phyloP scores from a whole-genome alignment of 2,329 filamentous ascomycete genomes.

The Graphiopsis chlorocephala region DNA sequence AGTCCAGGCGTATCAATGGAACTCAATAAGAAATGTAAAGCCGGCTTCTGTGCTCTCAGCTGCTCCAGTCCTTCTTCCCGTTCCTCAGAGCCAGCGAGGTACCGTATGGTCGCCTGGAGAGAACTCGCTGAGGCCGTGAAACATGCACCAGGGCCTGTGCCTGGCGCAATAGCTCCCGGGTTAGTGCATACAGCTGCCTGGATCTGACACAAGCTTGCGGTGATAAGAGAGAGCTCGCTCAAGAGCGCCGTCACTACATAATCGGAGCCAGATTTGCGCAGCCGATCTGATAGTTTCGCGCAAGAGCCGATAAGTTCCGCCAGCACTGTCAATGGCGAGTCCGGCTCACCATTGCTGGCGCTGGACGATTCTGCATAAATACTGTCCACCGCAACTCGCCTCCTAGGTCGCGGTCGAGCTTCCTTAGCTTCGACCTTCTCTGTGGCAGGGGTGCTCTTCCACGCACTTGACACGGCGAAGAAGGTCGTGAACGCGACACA shows the following conservation, averaged over 20 bases:
- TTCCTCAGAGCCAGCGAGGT: not conserved
- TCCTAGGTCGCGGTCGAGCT: constrained; percentile 15
- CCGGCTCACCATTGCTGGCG: constrained; percentile 9
- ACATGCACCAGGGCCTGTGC: constrained; percentile 13
- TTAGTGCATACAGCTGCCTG: constrained; percentile 18
- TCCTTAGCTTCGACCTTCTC: not conserved
- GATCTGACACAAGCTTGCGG: constrained; percentile 22
- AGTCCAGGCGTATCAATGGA: constrained; percentile 1
- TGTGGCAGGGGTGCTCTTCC: constrained; percentile 17
- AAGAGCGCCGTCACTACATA: constrained; percentile 15
- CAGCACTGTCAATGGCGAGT: constrained; percentile 14
- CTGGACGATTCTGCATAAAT: constrained; percentile 18
- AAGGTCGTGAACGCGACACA: constrained; percentile 27
- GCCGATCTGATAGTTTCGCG: constrained; percentile 16
- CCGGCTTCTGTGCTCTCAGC: constrained; percentile 22
- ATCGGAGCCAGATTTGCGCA: constrained; percentile 10
- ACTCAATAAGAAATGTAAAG: constrained; percentile 23
- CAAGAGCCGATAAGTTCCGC: constrained; percentile 18
- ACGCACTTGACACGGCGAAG: constrained; percentile 24
- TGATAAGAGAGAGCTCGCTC: constrained; percentile 22
- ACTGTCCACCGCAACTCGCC: constrained; percentile 21
- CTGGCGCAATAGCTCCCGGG: constrained; percentile 4
- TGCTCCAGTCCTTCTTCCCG: constrained; percentile 18
- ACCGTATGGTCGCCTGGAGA: not conserved
- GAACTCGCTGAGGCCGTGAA: constrained; percentile 15